Evolutionary conservation across 2,329 filamentous ascomycete species (phyloP), one percentile per base, ranked within the genome.

Genomic region (Didymellaceae sp.): DNA sequence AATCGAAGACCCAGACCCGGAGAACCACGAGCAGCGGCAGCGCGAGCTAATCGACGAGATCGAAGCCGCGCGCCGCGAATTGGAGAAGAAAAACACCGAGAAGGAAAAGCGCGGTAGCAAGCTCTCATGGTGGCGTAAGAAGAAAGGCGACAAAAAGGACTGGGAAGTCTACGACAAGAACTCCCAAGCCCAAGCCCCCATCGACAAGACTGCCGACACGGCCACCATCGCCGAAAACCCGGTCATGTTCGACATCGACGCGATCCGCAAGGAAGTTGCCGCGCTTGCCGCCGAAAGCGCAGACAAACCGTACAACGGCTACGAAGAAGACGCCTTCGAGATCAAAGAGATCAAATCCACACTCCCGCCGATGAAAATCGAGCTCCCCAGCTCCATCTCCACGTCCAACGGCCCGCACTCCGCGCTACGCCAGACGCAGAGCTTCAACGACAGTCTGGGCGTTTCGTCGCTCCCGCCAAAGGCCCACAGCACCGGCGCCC

Each of bases 1-100:
- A 74, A 97, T 99, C 53, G 94, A 97, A 70, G 94, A 99, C 61
- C 91, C 94, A 0, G 94, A 99, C 66, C 94, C 94, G 0, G 94
- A 97, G 0, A 93, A 96, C 61, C 93, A 97, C 74, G 82, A 85
- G 41, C 82, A 91, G 69, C 82, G 92, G 38, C 94, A 99, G 74
- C 83, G 91, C 47, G 93, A 97, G 74, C 83, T 99, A 32, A 96
- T 99, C 70, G 91, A 89, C 63, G 94, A 99, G 74, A 96, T 99
- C 43, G 93, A 97, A 70, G 92, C 96, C 74, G 94, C 94, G 6
- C 85, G 94, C 28, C 91, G 88, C 68, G 86, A 94, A 65, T 81
- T 96, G 3, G 91, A 96, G 65, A 86, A 85, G 68, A 89, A 94
- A 63, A 52, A 57, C 7, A 50, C 48, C 7, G 62, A 65, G 31